These are phyloP conservation scores for Papilionanthe hybrid DNA, from an alignment of 116 monocot genomes.

Conservation along the genomic window DNA sequence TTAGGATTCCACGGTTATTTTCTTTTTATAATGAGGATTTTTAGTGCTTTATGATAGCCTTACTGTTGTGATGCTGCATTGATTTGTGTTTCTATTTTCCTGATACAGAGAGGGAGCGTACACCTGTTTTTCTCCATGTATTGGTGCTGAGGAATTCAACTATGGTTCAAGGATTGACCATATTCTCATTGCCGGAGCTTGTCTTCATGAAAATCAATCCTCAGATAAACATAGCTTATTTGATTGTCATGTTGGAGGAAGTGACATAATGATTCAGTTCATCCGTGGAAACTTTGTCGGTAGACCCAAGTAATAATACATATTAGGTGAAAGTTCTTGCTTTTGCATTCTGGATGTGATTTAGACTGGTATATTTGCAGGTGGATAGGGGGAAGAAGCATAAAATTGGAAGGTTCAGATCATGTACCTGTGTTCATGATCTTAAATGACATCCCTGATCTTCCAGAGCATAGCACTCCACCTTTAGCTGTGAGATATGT, in stretches of 20 bases:
- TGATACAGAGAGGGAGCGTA: constrained; percentile 68
- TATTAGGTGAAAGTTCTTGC: constrained; percentile 5
- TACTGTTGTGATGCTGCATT: neutral
- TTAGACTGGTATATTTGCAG: constrained; percentile 34
- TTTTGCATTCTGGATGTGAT: neutral
- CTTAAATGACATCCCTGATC: constrained; percentile 53
- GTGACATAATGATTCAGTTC: constrained; percentile 81
- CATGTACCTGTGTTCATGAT: constrained; percentile 76
- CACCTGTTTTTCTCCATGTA: constrained; percentile 62
- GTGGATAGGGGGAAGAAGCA: constrained; percentile 84
- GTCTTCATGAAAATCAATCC: constrained; percentile 56
- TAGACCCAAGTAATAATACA: constrained; percentile 53
- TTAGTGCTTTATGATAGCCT: neutral
- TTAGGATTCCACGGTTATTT: too few species aligned
- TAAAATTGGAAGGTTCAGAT: constrained; percentile 93
- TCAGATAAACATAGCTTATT: constrained; percentile 57
- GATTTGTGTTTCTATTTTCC: neutral
- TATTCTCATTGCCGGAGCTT: constrained; percentile 74
- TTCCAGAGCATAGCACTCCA: constrained; percentile 66
- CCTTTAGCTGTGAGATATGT: constrained; percentile 71
- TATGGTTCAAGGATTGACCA: constrained; percentile 95
- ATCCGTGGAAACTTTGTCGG: constrained; percentile 53
- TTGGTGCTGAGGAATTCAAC: constrained; percentile 93
- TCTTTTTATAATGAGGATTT: neutral
- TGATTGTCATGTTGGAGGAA: constrained; percentile 70